Percentiles rank a stretch among this genome's conserved stretches.
Evolutionary conservation across 2,329 filamentous ascomycete genomes (phyloP).

Genomic region (Cordyceps militaris): DNA sequence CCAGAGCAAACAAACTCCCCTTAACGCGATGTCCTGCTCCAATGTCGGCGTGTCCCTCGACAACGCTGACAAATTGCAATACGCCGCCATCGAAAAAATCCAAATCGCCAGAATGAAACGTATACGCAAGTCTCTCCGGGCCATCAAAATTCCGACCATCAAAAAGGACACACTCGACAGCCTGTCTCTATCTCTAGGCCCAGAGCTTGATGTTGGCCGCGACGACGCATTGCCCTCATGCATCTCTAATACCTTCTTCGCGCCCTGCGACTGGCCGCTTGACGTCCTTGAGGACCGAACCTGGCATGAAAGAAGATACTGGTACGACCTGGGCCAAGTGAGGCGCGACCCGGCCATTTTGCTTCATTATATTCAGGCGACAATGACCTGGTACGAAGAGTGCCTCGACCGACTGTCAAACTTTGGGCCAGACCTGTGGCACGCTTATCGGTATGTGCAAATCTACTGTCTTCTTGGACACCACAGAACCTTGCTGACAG

Average conservation of each 20-base stretch:
- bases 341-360: slow-evolving; percentile 6
- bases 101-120: not conserved
- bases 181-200: not conserved
- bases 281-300: not conserved
- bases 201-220: not conserved
- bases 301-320: not conserved
- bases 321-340: not conserved
- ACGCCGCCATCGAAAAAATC: not conserved
- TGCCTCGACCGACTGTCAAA: not conserved
- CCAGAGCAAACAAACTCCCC: not conserved
- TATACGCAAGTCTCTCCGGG: not conserved
- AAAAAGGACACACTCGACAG: not conserved
- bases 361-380: not conserved
- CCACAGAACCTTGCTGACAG: not conserved
- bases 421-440: not conserved
- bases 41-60: not conserved
- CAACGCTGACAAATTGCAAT: not conserved
- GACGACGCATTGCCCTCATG: not conserved
- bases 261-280: slow-evolving; percentile 2
- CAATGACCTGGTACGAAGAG: not conserved
- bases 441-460: not conserved
- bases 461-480: not conserved
- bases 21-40: not conserved
- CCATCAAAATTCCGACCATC: not conserved
- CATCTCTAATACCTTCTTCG: not conserved